Evolutionary conservation across 345 rosid genomes (phyloP), one percentile per base, ranked within the genome.

Genomic region (Hypericum androsaemum): DNA sequence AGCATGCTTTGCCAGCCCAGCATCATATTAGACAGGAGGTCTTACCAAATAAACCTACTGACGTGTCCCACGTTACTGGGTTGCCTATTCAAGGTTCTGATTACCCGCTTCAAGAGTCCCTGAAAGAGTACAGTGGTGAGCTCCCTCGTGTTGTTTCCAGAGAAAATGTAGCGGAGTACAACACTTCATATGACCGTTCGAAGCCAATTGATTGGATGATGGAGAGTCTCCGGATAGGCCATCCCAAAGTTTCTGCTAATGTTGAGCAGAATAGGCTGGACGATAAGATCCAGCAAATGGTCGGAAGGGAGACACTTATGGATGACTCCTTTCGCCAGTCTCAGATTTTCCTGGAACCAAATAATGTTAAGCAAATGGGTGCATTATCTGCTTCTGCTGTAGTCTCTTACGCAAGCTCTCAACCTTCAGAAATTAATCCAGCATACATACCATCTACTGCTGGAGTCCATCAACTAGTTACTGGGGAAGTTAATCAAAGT

Each of bases 131-230:
- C 61, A 47, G 63, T 1, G 54, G 48, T 41, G 65, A 58, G 40
- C 41, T 73, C 52, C 74, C 74, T 55, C 54, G 12, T 41, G 38
- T 56, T 28, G 54, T 54, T 49, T 41, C 75, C 37, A 64, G 59
- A 60, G 71, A 56, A 41, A 62, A 81, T 64, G 38, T 50, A 36
- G 41, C 56, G 41, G 67, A 70, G 56, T 55, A 62, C 39, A 5
- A 37, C 15, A 14, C 55, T 38, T 42, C 66, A 17, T 16, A 43
- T 58, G 78, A 68, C 36, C 71, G 64, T 39, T 52, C 47, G 49
- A 66, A 60, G 41, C 62, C 71, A 43, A 54, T 73, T 63, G 76
- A 73, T 63, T 67, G 65, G 63, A 66, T 67, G 70, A 62, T 72
- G 66, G 76, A 71, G 49, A 64, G 46, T 64, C 67, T 75, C 62